A percentile compares a stretch with the other conserved stretches of the same genome.
Evolutionary conservation across 2,329 filamentous ascomycete genomes (phyloP).

Genomic region (Colletotrichum navitas): DNA sequence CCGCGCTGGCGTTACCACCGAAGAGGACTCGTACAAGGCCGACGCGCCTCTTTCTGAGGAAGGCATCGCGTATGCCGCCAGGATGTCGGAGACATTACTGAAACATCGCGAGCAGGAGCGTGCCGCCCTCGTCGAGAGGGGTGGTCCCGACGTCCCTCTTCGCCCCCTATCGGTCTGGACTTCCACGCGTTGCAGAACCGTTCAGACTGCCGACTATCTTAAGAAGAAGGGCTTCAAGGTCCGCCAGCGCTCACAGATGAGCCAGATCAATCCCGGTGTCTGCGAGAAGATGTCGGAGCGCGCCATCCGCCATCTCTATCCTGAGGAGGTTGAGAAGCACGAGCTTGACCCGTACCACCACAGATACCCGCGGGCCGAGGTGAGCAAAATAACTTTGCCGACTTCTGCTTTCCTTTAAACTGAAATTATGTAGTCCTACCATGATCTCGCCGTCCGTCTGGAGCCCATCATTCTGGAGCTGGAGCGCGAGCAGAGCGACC

Average conservation of each 20-base stretch:
- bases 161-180: slow-evolving; percentile 94
- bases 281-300: slow-evolving; percentile 93
- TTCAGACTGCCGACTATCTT: slow-evolving; percentile 90
- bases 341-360: slow-evolving; percentile 97
- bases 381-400: slow-evolving; percentile 53
- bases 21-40: slow-evolving; percentile 91
- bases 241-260: slow-evolving; percentile 94
- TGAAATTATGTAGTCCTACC: slow-evolving; percentile 80
- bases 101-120: slow-evolving; percentile 87
- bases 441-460: slow-evolving; percentile 96
- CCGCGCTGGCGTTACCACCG: slow-evolving; percentile 85
- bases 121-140: slow-evolving; percentile 74
- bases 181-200: slow-evolving; percentile 88
- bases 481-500: slow-evolving; percentile 94
- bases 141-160: slow-evolving; percentile 75
- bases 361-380: slow-evolving; percentile 93
- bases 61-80: slow-evolving; percentile 83
- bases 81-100: slow-evolving; percentile 87
- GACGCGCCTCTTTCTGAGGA: slow-evolving; percentile 87
- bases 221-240: slow-evolving; percentile 85
- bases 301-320: slow-evolving; percentile 83
- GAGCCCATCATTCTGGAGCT: slow-evolving; percentile 98
- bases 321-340: slow-evolving; percentile 93
- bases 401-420: slow-evolving; percentile 4
- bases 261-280: slow-evolving; percentile 95